A percentile compares a stretch with the other conserved stretches of the same genome.
phyloP scores from a whole-genome alignment of 495 filamentous ascomycete genomes.

The Filosporella fistucella region DNA sequence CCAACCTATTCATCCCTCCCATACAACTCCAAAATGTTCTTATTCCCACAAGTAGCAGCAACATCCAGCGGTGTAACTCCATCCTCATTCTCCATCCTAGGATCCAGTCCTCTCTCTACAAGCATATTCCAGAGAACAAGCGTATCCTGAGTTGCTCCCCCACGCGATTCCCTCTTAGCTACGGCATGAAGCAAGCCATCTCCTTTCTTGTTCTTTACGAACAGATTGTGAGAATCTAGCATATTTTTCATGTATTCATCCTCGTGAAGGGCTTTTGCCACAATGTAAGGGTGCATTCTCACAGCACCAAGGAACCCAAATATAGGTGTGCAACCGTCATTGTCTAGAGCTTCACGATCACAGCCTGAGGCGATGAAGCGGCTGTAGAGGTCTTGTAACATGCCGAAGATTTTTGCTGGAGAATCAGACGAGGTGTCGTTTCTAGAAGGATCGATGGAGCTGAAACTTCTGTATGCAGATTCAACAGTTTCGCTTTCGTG shows the following conservation, averaged over 20 bases:
- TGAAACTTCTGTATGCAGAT: neutral
- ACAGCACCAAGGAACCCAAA: conserved; percentile 20
- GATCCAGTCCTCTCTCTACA: conserved; percentile 29
- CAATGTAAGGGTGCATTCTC: neutral
- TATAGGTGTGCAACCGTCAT: conserved; percentile 27
- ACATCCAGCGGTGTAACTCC: conserved; percentile 31
- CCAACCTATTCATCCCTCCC: too few relatives aligned
- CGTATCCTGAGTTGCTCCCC: conserved; percentile 5
- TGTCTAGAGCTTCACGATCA: conserved; percentile 16
- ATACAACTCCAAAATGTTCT: conserved; percentile 31
- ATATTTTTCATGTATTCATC: too few relatives aligned
- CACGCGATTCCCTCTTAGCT: conserved; percentile 14
- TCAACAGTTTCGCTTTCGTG: neutral
- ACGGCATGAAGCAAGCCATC: conserved; percentile 29
- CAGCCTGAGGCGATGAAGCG: conserved; percentile 18
- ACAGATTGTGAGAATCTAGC: conserved; percentile 21
- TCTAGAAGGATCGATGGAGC: neutral
- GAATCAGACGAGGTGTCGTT: neutral
- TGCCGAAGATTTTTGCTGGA: neutral
- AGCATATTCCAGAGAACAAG: conserved; percentile 24
- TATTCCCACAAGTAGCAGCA: conserved; percentile 31
- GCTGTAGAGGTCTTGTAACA: conserved; percentile 8
- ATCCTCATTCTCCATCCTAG: conserved; percentile 27
- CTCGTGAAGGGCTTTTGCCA: conserved; percentile 8
- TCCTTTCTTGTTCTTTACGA: conserved; percentile 23